Base-by-base conservation (phyloP, 805 yeast species). In the Yarrowia sp. region DNA sequence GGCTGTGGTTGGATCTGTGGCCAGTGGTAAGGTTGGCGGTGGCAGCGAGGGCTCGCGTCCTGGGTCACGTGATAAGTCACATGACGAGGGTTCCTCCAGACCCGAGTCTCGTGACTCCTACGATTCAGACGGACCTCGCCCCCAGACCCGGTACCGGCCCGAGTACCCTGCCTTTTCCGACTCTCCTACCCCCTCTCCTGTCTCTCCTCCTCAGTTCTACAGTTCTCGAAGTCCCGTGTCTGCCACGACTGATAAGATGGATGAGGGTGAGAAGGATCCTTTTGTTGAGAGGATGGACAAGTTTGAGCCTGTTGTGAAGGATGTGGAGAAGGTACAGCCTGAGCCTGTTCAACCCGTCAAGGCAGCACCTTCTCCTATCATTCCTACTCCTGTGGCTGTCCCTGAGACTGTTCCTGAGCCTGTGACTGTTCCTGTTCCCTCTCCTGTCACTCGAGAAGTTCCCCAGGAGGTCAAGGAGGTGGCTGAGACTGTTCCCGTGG, bases 181-280 rank as follows among this genome's bases (percentile, higher is more conserved):
- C n/a, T 53, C 59, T 8, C 59, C 59, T 7, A 53, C 59, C 2
- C 63, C 48, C 11, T 42, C 46, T 16, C 48, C 63, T 3, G 48
- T 41, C 2, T 56, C 63, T 8, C 63, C 63, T 41, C 63, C 63
- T 15, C 46, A 56, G 63, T 41, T 56, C 10, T 56, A 56, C 63
- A 56, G 15, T 22, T 56, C 63, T 5, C 19, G 63, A 26, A 53
- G 59, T 22, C 59, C 59, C 19, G 59, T 53, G 7, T 19, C 59
- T 11, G n/a, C 45, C 4, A 14, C 22, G 5, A 19, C 59, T 8
- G 45, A 40, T 35, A 40, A 53, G 59, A 40, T 53, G 43, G 59
- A 53, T 52, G 42, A 32, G 15, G 40, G 10, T 19, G 41, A 52
- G 56, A n/a, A 9, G 5, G 56, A 52, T 52, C 56, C 56, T 35